Percentiles rank a stretch among this genome's conserved stretches.
phyloP scores from a whole-genome alignment of 805 yeast genomes.

The Saccharomycopsis selenospora region DNA sequence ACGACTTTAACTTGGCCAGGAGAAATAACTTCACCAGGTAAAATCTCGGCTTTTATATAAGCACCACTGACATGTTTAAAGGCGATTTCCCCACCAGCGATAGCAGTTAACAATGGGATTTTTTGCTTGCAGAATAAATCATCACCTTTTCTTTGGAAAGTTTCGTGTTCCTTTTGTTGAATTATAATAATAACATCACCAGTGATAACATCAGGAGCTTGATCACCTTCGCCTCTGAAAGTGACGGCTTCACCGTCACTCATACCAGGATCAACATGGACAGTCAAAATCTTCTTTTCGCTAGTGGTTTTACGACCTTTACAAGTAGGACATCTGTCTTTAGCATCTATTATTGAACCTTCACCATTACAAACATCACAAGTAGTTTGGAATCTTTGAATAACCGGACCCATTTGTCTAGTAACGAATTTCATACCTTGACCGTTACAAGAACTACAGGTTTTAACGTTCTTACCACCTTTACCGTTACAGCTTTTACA shows the following conservation, averaged over 20 bases:
- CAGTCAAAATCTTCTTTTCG: slow-evolving; percentile 91
- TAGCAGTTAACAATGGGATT: slow-evolving; percentile 86
- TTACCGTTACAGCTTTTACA: slow-evolving; percentile 88
- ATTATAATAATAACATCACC: slow-evolving; percentile 94
- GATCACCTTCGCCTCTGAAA: slow-evolving; percentile 96
- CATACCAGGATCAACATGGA: slow-evolving; percentile 96
- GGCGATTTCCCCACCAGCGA: slow-evolving; percentile 91
- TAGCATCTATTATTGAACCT: slow-evolving; percentile 81
- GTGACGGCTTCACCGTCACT: slow-evolving; percentile 84
- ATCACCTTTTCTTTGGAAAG: slow-evolving; percentile 81
- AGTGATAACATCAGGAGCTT: slow-evolving; percentile 87
- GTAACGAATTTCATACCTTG: slow-evolving; percentile 86
- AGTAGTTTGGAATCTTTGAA: slow-evolving; percentile 92
- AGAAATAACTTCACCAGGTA: slow-evolving; percentile 88
- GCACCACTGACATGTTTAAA: slow-evolving; percentile 90
- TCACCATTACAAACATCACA: slow-evolving; percentile 91
- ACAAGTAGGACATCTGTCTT: slow-evolving; percentile 84
- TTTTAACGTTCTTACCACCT: slow-evolving; percentile 92
- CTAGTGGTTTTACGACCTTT: slow-evolving; percentile 78
- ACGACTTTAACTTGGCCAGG: slow-evolving; percentile 79
- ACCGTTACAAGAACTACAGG: slow-evolving; percentile 85
- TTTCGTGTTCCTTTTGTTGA: slow-evolving; percentile 80
- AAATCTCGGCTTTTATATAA: slow-evolving; percentile 70
- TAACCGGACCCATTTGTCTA: slow-evolving; percentile 99
- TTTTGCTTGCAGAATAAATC: slow-evolving; percentile 81